Conservation (phyloP, 73 alveolate species). For the Blepharisma japonicum region DNA sequence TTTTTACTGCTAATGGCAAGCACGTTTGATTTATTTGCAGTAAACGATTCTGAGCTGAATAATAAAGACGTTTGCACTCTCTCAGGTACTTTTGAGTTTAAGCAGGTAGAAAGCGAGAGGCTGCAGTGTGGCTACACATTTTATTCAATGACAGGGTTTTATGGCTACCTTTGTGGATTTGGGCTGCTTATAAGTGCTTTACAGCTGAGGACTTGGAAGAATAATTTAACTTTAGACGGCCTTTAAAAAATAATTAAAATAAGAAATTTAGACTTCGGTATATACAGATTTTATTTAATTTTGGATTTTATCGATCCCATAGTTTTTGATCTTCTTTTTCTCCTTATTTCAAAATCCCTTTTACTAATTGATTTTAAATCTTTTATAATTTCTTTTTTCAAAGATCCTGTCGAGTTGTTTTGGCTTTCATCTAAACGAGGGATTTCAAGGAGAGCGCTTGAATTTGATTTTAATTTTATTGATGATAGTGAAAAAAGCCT, state of each 20-base stretch:
- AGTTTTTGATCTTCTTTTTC: too few species aligned
- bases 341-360: too few species aligned
- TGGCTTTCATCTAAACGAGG: too few species aligned
- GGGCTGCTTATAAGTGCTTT: conserved; percentile 1
- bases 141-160: neutral
- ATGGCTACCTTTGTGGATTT: conserved; percentile 24
- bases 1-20: conserved; percentile 31
- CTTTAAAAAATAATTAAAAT: neutral
- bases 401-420: too few species aligned
- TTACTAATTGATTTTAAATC: too few species aligned
- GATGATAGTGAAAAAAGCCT: too few species aligned
- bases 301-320: too few species aligned
- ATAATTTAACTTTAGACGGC: conserved; percentile 5
- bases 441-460: too few species aligned
- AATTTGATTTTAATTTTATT: too few species aligned
- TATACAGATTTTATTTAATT: too few species aligned
- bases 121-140: conserved; percentile 3
- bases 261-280: too few species aligned
- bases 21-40: conserved; percentile 40
- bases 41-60: conserved; percentile 37
- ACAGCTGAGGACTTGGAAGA: neutral
- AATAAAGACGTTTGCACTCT: conserved; percentile 45
- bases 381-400: too few species aligned
- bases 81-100: conserved; percentile 44
- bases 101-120: conserved; percentile 33